phyloP scores from a whole-genome alignment of 495 filamentous ascomycete species.

The Trichocladium antarcticum region DNA sequence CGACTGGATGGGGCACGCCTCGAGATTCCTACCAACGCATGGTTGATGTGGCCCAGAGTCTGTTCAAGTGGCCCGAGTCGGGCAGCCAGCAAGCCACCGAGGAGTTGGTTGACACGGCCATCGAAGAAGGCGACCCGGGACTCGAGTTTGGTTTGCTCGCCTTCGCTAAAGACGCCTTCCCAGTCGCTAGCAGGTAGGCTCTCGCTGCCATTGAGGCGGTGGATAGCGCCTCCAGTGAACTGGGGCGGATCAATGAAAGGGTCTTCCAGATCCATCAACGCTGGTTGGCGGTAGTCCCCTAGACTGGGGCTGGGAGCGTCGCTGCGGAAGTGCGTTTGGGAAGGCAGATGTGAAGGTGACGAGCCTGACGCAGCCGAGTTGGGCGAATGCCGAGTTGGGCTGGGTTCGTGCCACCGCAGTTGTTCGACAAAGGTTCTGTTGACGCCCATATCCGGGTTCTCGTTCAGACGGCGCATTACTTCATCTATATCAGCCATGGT shows the following conservation, averaged over 20 bases:
- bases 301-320: constrained; percentile 71
- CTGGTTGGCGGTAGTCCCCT: constrained; percentile 23
- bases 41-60: constrained; percentile 62
- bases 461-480: constrained; percentile 72
- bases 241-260: constrained; percentile 36
- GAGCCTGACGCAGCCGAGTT: constrained; percentile 31
- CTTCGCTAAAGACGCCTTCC: constrained; percentile 74
- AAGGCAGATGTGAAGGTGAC: constrained; percentile 46
- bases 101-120: constrained; percentile 70
- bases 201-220: constrained; percentile 52
- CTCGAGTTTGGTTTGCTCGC: constrained; percentile 69
- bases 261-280: constrained; percentile 36
- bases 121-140: constrained; percentile 72
- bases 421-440: constrained; percentile 44
- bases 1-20: constrained; percentile 35
- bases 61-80: constrained; percentile 69
- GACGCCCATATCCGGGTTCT: constrained; percentile 59
- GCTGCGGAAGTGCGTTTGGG: constrained; percentile 47
- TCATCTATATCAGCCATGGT: constrained; percentile 75
- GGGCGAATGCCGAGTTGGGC: too few species aligned
- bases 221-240: constrained; percentile 43
- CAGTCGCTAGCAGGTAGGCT: constrained; percentile 74
- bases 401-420: constrained; percentile 36
- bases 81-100: constrained; percentile 65
- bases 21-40: constrained; percentile 44